Evolutionary conservation across 768 basidiomycete species (phyloP), one percentile per base, ranked within the genome.

Genomic region (Lactarius psammicola): DNA sequence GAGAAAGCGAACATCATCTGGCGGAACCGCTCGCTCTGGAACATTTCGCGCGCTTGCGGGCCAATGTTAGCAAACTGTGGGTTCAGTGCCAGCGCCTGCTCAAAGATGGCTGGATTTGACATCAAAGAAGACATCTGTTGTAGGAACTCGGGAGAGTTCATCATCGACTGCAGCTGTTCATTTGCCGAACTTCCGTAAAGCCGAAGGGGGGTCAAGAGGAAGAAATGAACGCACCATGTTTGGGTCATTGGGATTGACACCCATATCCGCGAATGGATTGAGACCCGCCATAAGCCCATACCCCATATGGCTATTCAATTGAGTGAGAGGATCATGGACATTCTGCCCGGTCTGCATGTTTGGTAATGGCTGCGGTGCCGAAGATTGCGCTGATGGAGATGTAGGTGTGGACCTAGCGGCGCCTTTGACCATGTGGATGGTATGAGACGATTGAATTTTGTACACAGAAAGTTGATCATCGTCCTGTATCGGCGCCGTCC

Each of bases 391-490:
- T 1, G 79, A 66, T 18, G 78, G 62, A 2, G 77, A 71, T 9
- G 69, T 20, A 31, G 60, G 38, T 2, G 75, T 65, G 1, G 74
- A 56, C 9, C 88, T 83, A 1, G 87, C 81, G 11, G 84, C 87
- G 28, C 92, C 91, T 75, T 95, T 96, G 71, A 95, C 95, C 91
- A 94, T 94, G 75, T 94, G 94, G 49, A 95, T 86, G 0, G 94
- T 95, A 74, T 97, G 92, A 3, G 84, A 82, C 0, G 89, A 85
- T 72, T 92, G 90, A 65, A 97, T 94, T 81, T 97, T 96, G 84
- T 97, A 97, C 9, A 81, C 80, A 1, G 89, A 86, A 11, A 97
- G 80, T 15, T 75, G 72, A 71, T 98, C 94, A 58, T 96, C 94
- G 70, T 94, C 92, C 88, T 94, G 71, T 60, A 59, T 46, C 40